Base-by-base conservation (phyloP, 2,329 filamentous ascomycete genomes). In the Nemania sp. region DNA sequence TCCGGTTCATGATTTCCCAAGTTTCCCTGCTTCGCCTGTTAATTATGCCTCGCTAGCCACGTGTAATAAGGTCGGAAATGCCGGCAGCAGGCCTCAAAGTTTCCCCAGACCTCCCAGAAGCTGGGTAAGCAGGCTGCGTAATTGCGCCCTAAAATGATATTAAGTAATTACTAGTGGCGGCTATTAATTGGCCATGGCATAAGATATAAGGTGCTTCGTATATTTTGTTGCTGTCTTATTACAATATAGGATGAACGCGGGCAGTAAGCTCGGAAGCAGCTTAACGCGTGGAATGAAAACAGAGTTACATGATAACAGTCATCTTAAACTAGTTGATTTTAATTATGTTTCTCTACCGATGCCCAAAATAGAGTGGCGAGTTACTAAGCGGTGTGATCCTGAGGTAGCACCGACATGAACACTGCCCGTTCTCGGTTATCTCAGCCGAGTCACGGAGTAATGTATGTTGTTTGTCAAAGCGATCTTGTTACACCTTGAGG, bases 291-390 rank as follows among this genome's bases (percentile, higher is more conserved):
- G 11, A 53, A 15, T 35, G 32, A 35, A 26, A 27, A 24, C 26
- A 18, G 43, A 29, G 29, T 57, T n/a, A 22, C 15, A 51, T 35
- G 27, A 43, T 49, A 15, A 43, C 20, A 49, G 35, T 57, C 62
- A 62, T 64, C 35, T 22, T 45, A 49, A 10, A 26, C 20, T 45
- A 22, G 20, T 43, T 35, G 53, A 29, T 22, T 66, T n/a, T 24
- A 51, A 15, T 24, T 49, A 26, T 20, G 32, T 49, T 45, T 43
- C 54, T 55, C 38, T 54, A 26, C 26, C 41, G n/a, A 49, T 32
- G 13, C 67, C 54, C 32, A 60, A 67, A 69, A 64, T 67, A 67
- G 64, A 67, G 67, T 69, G 67, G 67, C 64, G 35, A 67, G 20
- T 38, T 56, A n/a, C 57, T 18, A 62, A 62, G 67, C 64, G 67